A percentile compares a stretch with the other conserved stretches of the same genome.
phyloP scores from a whole-genome alignment of 176 grass and related monocot species.

The Paspalum notatum region DNA sequence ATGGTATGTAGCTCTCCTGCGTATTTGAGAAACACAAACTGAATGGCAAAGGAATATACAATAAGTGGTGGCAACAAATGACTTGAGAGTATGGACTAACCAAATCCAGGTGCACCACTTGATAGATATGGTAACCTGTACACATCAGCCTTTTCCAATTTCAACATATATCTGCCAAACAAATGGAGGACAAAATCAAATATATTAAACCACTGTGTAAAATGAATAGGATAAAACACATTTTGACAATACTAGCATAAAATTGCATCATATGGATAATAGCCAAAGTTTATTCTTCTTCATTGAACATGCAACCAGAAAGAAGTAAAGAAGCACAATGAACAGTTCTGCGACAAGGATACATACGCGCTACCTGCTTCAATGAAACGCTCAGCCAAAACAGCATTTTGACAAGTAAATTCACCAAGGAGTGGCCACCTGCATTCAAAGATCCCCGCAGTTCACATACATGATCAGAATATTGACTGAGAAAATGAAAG shows the following conservation, averaged over 20 bases:
- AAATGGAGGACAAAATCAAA: slow-evolving; percentile 27
- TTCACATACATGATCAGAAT: slow-evolving; percentile 13
- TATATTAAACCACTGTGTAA: neutral
- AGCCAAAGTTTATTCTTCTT: neutral
- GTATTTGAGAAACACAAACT: neutral
- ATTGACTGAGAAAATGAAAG: neutral
- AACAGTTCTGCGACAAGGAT: slow-evolving; percentile 53
- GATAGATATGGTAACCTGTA: slow-evolving; percentile 89
- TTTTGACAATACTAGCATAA: neutral
- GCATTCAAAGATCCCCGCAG: slow-evolving; percentile 23
- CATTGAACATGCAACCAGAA: slow-evolving; percentile 3
- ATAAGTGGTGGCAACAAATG: neutral
- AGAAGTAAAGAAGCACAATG: slow-evolving; percentile 26
- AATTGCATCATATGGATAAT: slow-evolving; percentile 4
- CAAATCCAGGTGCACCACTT: slow-evolving; percentile 94
- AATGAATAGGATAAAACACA: slow-evolving; percentile 19
- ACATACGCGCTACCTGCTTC: slow-evolving; percentile 99
- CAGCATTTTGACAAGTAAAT: slow-evolving; percentile 99
- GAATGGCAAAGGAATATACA: slow-evolving; percentile 17
- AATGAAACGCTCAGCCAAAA: slow-evolving; percentile 93
- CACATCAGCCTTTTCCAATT: slow-evolving; percentile 91
- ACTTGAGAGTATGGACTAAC: slow-evolving; percentile 49
- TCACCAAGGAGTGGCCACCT: slow-evolving; percentile 82
- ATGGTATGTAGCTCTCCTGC: no score
- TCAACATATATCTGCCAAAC: slow-evolving; percentile 77